Evolutionary conservation across 352 stramenopile species (phyloP).

Genomic region (Phytophthora pseudosyringae): DNA sequence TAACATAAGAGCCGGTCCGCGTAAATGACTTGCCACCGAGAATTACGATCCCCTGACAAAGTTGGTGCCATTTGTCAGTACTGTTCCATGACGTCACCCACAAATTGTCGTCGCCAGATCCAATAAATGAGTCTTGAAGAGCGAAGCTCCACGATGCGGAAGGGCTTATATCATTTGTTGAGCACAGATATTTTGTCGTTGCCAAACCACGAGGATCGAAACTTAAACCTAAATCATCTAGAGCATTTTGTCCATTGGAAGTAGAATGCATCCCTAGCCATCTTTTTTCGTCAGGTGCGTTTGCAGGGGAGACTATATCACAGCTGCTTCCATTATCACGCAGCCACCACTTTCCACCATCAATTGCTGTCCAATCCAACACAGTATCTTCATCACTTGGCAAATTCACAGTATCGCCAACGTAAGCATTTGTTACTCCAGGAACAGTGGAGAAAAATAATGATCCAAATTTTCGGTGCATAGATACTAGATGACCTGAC

Average conservation of each 20-base stretch:
- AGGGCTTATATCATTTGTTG: slow-evolving; percentile 59
- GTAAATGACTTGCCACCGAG: slow-evolving; percentile 51
- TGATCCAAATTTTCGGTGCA: slow-evolving; percentile 56
- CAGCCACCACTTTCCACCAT: slow-evolving; percentile 68
- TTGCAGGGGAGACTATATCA: slow-evolving; percentile 27
- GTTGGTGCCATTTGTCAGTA: slow-evolving; percentile 49
- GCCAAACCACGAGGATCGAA: slow-evolving; percentile 54
- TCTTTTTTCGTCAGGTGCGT: slow-evolving; percentile 36
- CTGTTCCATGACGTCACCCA: slow-evolving; percentile 59
- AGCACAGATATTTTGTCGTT: slow-evolving; percentile 64
- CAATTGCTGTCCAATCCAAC: slow-evolving; percentile 53
- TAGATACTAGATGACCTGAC: slow-evolving; percentile 44
- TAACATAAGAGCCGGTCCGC: slow-evolving; percentile 42
- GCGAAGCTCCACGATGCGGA: slow-evolving; percentile 53
- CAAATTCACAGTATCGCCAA: slow-evolving; percentile 41
- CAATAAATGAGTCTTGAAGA: slow-evolving; percentile 66
- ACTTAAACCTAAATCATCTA: slow-evolving; percentile 46
- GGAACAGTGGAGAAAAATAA: slow-evolving; percentile 61
- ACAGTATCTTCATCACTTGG: slow-evolving; percentile 54
- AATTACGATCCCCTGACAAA: slow-evolving; percentile 61
- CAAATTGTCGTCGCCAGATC: slow-evolving; percentile 58
- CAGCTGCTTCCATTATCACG: slow-evolving; percentile 48
- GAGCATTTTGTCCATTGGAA: slow-evolving; percentile 49
- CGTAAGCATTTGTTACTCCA: slow-evolving; percentile 53
- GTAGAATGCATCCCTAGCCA: slow-evolving; percentile 67